Percentiles rank a stretch among this genome's conserved stretches.
These are phyloP conservation scores for Pseudogymnoascus verrucosus DNA, from an alignment of 2,329 filamentous ascomycete species.

Conservation along the genomic window DNA sequence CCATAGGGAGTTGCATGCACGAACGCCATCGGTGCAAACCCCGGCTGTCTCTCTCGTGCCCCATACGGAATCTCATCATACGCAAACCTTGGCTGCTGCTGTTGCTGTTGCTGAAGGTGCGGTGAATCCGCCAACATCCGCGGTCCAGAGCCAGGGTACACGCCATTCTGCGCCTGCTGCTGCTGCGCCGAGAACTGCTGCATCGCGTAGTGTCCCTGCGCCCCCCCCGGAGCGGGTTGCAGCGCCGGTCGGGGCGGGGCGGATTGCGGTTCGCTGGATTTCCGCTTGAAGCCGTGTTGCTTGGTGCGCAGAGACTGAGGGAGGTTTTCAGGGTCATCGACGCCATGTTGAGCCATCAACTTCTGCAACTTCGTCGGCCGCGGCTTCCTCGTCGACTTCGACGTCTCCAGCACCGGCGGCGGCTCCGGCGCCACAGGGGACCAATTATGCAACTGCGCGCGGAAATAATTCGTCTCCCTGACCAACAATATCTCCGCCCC, in stretches of 20 bases:
- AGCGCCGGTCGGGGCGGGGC: constrained; percentile 17
- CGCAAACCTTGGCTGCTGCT: too few relatives aligned
- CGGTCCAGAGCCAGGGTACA: too few relatives aligned
- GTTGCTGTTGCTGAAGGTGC: too few relatives aligned
- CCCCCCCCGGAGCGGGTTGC: constrained; percentile 25
- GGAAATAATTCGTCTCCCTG: constrained; percentile 95
- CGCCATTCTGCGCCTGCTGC: too few relatives aligned
- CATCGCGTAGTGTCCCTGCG: constrained; percentile 18
- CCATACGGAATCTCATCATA: too few relatives aligned
- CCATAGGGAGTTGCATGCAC: background rate
- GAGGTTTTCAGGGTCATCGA: constrained; percentile 83
- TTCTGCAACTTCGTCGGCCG: constrained; percentile 96
- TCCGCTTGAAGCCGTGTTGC: constrained; percentile 27
- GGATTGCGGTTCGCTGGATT: constrained; percentile 24
- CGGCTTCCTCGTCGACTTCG: constrained; percentile 87
- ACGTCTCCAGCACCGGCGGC: constrained; percentile 78
- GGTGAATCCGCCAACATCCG: too few relatives aligned
- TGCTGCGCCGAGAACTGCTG: constrained; percentile 17
- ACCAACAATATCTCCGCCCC: constrained; percentile 88
- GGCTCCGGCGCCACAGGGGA: constrained; percentile 79
- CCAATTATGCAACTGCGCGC: constrained; percentile 92
- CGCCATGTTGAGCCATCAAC: constrained; percentile 78
- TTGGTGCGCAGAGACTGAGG: constrained; percentile 53
- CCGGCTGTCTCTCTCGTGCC: background rate
- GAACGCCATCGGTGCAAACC: constrained; percentile 16